Conservation (phyloP, 2,329 filamentous ascomycete species). For the Daldinia sp. region DNA sequence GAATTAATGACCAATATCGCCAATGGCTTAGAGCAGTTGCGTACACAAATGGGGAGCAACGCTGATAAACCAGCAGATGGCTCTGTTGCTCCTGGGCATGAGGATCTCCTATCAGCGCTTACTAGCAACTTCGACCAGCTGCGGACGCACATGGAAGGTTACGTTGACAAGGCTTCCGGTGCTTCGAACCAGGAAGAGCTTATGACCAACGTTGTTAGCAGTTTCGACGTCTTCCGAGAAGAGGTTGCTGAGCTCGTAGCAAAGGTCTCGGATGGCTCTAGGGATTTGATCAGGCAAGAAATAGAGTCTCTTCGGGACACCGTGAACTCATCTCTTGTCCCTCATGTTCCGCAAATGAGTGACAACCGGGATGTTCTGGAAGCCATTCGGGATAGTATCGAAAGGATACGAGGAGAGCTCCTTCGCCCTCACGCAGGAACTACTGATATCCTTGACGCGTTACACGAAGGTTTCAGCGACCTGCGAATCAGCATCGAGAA, state of each 20-base stretch:
- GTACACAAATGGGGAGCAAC: constrained; percentile 82
- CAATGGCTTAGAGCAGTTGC: constrained; percentile 76
- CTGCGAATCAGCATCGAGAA: constrained; percentile 82
- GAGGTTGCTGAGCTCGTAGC: constrained; percentile 74
- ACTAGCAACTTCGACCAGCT: constrained; percentile 75
- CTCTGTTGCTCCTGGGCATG: constrained; percentile 75
- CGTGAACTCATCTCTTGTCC: constrained; percentile 76
- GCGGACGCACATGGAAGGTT: constrained; percentile 81
- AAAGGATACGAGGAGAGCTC: constrained; percentile 80
- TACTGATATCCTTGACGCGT: constrained; percentile 87
- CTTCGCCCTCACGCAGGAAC: constrained; percentile 76
- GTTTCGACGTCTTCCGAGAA: constrained; percentile 74
- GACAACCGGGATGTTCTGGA: constrained; percentile 76
- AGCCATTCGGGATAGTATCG: constrained; percentile 77
- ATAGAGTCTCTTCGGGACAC: constrained; percentile 85
- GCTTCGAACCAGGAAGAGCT: constrained; percentile 81
- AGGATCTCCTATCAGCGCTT: constrained; percentile 80
- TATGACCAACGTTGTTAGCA: constrained; percentile 74
- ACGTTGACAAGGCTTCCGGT: constrained; percentile 79
- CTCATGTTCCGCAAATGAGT: constrained; percentile 59
- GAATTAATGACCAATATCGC: constrained; percentile 79
- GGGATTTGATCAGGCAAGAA: constrained; percentile 82
- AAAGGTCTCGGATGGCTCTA: constrained; percentile 62
- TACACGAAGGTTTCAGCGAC: constrained; percentile 87
- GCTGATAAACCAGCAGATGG: constrained; percentile 73